Conservation (phyloP, 2,329 filamentous ascomycete species). For the Exserohilum turcica region DNA sequence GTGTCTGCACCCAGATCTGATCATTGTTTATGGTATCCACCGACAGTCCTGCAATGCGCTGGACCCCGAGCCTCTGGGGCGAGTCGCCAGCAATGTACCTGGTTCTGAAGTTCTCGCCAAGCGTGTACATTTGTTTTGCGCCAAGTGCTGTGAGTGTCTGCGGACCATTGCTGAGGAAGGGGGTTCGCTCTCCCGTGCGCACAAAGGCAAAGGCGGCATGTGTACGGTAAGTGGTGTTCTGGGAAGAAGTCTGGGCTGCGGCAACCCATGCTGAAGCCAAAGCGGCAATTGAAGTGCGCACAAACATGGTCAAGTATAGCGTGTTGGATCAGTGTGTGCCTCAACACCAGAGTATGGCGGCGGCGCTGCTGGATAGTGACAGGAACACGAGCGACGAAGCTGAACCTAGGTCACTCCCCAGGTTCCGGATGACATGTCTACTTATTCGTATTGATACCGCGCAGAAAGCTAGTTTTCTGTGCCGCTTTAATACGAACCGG, state of each 20-base stretch:
- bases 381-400: constrained; percentile 15
- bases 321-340: constrained; percentile 6
- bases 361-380: constrained; percentile 11
- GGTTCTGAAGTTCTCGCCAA: constrained; percentile 58
- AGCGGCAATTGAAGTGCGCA: constrained; percentile 26
- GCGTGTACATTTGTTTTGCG: constrained; percentile 58
- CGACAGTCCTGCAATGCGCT: constrained; percentile 50
- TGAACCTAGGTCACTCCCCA: not conserved
- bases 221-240: constrained; percentile 37
- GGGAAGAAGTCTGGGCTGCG: constrained; percentile 18
- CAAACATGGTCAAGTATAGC: constrained; percentile 33
- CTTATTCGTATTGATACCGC: constrained; percentile 8
- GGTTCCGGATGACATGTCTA: constrained; percentile 8
- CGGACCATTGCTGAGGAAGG: constrained; percentile 39
- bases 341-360: constrained; percentile 4
- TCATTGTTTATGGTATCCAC: constrained; percentile 51
- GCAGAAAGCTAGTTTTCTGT: constrained; percentile 6
- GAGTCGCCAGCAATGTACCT: constrained; percentile 54
- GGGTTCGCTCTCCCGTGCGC: constrained; percentile 61
- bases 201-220: constrained; percentile 60
- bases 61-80: constrained; percentile 28
- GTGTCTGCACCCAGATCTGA: constrained; percentile 56
- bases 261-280: constrained; percentile 34
- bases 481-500: constrained; percentile 3
- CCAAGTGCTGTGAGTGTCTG: constrained; percentile 58